Percentiles rank a stretch among this genome's conserved stretches.
These are phyloP conservation scores for Paramarasmius palmivorus DNA, from an alignment of 1,284 basidiomycete genomes.

Conservation along the genomic window DNA sequence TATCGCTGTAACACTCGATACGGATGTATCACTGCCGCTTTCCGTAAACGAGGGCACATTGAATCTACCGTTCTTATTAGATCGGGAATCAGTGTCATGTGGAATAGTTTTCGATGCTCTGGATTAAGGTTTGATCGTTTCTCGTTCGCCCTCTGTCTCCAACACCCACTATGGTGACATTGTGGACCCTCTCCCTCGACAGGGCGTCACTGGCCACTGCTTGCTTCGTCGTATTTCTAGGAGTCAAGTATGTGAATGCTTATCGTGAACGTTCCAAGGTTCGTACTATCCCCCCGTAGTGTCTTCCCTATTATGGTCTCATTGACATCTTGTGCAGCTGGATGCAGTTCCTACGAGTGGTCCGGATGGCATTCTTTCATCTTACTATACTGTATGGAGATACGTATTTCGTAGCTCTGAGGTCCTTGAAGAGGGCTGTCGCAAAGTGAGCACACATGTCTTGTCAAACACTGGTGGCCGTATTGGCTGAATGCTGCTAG, in stretches of 20 bases:
- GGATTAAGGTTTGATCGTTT: too few relatives aligned
- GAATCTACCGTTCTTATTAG: too few relatives aligned
- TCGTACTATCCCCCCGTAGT: background rate
- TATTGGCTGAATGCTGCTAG: background rate
- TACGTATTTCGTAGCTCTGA: background rate
- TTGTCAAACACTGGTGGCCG: background rate
- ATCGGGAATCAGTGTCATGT: too few relatives aligned
- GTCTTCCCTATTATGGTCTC: background rate
- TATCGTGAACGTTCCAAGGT: background rate
- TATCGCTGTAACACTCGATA: too few relatives aligned
- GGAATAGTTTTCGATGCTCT: too few relatives aligned
- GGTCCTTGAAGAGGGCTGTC: background rate
- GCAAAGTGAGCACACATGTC: background rate
- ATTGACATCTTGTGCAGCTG: background rate
- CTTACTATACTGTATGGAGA: background rate
- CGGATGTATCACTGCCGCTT: too few relatives aligned
- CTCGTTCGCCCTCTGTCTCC: too few relatives aligned
- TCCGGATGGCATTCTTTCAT: background rate
- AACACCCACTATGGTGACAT: too few relatives aligned
- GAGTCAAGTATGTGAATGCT: background rate
- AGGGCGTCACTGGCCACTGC: too few relatives aligned
- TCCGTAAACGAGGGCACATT: too few relatives aligned
- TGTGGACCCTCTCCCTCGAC: too few relatives aligned
- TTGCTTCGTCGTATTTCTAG: conserved; percentile 6
- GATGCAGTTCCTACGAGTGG: conserved; percentile 1